These are phyloP conservation scores for Fusarium temperatum DNA, from an alignment of 2,329 filamentous ascomycete genomes.

Conservation along the genomic window DNA sequence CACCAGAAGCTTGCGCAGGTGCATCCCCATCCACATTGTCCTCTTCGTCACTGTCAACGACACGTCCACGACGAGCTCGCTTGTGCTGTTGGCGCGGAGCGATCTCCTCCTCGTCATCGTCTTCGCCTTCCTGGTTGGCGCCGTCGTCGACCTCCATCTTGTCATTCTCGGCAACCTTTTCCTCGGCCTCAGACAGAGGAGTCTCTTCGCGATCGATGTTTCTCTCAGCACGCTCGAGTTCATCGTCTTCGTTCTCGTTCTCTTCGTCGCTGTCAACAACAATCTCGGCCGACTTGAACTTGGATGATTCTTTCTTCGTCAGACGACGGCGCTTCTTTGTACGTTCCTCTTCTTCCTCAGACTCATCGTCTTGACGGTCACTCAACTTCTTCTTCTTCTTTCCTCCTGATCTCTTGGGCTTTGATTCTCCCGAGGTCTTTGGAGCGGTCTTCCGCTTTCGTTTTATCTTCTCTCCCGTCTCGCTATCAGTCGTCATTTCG, in stretches of 20 bases:
- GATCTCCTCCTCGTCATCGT: slow-evolving; percentile 61
- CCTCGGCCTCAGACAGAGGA: slow-evolving; percentile 50
- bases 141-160: slow-evolving; percentile 63
- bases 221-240: slow-evolving; percentile 57
- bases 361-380: slow-evolving; percentile 55
- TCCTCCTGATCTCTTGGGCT: slow-evolving; percentile 59
- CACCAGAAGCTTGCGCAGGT: slow-evolving; percentile 27
- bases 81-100: slow-evolving; percentile 55
- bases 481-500: slow-evolving; percentile 82
- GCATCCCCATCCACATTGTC: slow-evolving; percentile 45
- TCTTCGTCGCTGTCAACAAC: slow-evolving; percentile 79
- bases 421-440: slow-evolving; percentile 51
- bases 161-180: slow-evolving; percentile 51
- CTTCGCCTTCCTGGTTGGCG: slow-evolving; percentile 49
- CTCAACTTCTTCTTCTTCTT: slow-evolving; percentile 57
- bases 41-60: slow-evolving; percentile 65
- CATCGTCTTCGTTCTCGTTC: slow-evolving; percentile 50
- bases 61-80: slow-evolving; percentile 59
- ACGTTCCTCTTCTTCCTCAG: slow-evolving; percentile 54
- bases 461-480: slow-evolving; percentile 84
- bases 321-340: slow-evolving; percentile 71
- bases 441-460: slow-evolving; percentile 72
- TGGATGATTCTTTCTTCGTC: slow-evolving; percentile 61
- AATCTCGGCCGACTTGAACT: slow-evolving; percentile 88
- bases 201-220: slow-evolving; percentile 51